phyloP scores from a whole-genome alignment of 345 rosid species.

The Populus nigra region DNA sequence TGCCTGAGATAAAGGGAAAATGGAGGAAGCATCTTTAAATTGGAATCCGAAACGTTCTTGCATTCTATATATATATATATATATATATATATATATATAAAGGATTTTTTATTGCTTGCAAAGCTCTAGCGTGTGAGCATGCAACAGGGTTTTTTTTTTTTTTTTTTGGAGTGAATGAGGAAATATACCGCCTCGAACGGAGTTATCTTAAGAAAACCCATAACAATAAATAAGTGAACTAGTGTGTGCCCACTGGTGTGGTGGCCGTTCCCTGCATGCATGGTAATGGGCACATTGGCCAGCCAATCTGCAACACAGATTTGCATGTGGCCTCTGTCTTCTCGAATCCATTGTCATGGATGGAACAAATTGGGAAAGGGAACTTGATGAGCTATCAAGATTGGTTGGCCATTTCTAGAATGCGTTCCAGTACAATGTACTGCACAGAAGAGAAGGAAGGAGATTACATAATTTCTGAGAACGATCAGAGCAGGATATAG shows the following conservation, averaged over 20 bases:
- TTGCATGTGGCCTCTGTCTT: constrained; percentile 8
- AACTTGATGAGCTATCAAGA: neutral
- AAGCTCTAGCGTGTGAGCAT: neutral
- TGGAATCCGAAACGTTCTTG: neutral
- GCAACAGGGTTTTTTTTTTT: neutral
- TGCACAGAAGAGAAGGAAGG: too few relatives aligned
- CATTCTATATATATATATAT: too few relatives aligned
- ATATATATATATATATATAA: too few relatives aligned
- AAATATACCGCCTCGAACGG: neutral
- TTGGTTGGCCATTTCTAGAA: neutral
- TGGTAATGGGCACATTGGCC: constrained; percentile 1
- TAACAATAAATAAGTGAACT: neutral
- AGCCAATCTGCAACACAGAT: constrained; percentile 12
- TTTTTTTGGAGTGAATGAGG: neutral
- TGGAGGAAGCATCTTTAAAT: neutral
- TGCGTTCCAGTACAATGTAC: too few relatives aligned
- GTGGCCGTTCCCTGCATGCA: neutral
- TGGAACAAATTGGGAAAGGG: neutral
- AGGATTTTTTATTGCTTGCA: neutral
- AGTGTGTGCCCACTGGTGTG: neutral
- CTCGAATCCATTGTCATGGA: neutral
- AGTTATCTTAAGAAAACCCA: neutral
- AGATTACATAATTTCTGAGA: too few relatives aligned
- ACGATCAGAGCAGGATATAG: too few relatives aligned
- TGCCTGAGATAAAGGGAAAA: too few relatives aligned